phyloP scores from a whole-genome alignment of 2,329 filamentous ascomycete genomes.

The Ophiostoma pallidulum region DNA sequence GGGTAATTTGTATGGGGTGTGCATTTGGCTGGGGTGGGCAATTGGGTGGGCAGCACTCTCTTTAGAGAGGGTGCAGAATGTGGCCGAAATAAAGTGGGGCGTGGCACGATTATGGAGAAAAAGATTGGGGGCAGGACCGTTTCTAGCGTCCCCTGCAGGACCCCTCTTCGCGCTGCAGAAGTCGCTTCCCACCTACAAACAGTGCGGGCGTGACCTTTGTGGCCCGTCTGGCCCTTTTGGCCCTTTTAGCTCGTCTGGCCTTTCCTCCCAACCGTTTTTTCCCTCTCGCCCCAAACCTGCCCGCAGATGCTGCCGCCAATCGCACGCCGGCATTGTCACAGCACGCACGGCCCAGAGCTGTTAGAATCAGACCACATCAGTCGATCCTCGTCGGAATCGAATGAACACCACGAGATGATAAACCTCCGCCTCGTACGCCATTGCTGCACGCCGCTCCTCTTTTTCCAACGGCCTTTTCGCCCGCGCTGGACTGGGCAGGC shows the following conservation, averaged over 20 bases:
- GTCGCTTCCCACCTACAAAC: neutral
- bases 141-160: constrained; percentile 7
- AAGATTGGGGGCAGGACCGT: constrained; percentile 4
- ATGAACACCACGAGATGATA: constrained; percentile 14
- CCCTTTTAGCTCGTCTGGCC: neutral
- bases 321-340: constrained; percentile 9
- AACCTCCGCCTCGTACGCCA: constrained; percentile 13
- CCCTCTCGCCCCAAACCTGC: neutral
- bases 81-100: too few species aligned
- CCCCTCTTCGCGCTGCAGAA: neutral
- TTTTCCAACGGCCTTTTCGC: neutral
- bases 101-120: too few species aligned
- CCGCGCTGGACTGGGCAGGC: too few species aligned
- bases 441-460: neutral
- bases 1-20: too few species aligned
- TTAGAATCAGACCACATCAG: constrained; percentile 20
- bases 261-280: too few species aligned
- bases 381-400: constrained; percentile 17
- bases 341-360: constrained; percentile 15
- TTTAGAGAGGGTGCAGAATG: too few species aligned
- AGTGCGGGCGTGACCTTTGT: too few species aligned
- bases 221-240: neutral
- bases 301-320: constrained; percentile 7
- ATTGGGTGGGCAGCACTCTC: too few species aligned
- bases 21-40: too few species aligned